Evolutionary conservation across 495 filamentous ascomycete genomes (phyloP).

Genomic region (Lindgomyces ingoldianus): DNA sequence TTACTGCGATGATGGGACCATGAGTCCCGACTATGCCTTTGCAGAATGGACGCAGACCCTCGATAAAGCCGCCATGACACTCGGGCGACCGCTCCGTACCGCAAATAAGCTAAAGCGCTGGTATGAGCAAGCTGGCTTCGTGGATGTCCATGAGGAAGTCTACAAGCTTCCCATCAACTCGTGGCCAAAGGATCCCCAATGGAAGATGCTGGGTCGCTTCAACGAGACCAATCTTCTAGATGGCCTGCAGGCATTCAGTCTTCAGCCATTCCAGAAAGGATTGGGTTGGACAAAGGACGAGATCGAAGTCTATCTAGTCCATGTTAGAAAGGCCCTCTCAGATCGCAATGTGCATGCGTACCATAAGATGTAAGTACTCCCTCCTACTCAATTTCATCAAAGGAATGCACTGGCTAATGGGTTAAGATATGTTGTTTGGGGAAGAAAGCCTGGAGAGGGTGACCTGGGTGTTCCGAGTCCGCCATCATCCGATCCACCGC

Average conservation of each 20-base stretch:
- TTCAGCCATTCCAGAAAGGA: constrained; percentile 47
- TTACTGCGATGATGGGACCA: constrained; percentile 43
- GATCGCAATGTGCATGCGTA: constrained; percentile 49
- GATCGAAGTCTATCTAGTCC: constrained; percentile 48
- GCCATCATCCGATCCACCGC: neutral
- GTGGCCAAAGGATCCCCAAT: constrained; percentile 45
- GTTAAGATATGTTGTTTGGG: constrained; percentile 43
- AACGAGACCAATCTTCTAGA: constrained; percentile 49
- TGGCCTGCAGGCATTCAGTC: constrained; percentile 51
- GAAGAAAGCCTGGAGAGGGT: constrained; percentile 37
- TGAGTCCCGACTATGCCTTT: constrained; percentile 49
- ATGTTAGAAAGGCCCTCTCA: constrained; percentile 46
- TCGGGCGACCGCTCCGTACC: constrained; percentile 40
- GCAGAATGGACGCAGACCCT: constrained; percentile 40
- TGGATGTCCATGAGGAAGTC: constrained; percentile 47
- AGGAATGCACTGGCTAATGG: constrained; percentile 11
- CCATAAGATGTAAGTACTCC: constrained; percentile 47
- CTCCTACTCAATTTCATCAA: no score
- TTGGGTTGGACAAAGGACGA: constrained; percentile 51
- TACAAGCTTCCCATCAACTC: constrained; percentile 46
- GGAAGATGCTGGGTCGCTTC: constrained; percentile 45
- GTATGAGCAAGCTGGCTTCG: constrained; percentile 46
- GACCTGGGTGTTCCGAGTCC: constrained; percentile 22
- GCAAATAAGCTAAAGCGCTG: constrained; percentile 46
- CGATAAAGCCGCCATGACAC: constrained; percentile 42